These are phyloP conservation scores for Aciculoconidium aculeatum DNA, from an alignment of 805 yeast species.

Conservation along the genomic window DNA sequence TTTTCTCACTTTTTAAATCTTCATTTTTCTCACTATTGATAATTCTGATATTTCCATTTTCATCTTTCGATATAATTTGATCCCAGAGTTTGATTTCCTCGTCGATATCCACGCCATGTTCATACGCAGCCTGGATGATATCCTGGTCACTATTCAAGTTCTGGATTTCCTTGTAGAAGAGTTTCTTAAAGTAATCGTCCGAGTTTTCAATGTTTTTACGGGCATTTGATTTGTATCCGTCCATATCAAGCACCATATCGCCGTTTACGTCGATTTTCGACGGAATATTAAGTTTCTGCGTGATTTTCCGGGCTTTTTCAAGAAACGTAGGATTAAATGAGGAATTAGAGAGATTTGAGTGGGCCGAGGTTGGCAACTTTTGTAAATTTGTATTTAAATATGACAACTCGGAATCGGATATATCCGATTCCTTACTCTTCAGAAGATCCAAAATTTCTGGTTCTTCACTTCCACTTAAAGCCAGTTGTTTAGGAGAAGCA, in stretches of 20 bases:
- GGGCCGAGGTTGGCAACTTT: no score
- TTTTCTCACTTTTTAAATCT: no score
- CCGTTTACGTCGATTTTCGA: constrained; percentile 85
- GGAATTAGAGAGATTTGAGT: no score
- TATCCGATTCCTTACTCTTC: no score
- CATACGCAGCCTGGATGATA: constrained; percentile 8
- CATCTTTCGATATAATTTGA: constrained; percentile 45
- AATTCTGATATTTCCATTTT: constrained; percentile 63
- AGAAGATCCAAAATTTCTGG: constrained; percentile 6
- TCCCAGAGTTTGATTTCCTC: constrained; percentile 29
- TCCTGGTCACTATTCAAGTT: constrained; percentile 14
- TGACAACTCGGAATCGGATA: background rate
- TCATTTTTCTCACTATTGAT: constrained; percentile 21
- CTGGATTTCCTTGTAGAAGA: constrained; percentile 67
- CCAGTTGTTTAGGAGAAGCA: constrained; percentile 28
- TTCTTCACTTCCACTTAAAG: constrained; percentile 10
- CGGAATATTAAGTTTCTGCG: constrained; percentile 76
- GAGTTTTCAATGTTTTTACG: constrained; percentile 70
- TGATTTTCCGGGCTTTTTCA: constrained; percentile 56
- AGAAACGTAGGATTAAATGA: no score
- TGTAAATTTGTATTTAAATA: no score
- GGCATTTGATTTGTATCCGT: constrained; percentile 83
- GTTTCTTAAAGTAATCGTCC: constrained; percentile 66
- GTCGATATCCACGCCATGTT: constrained; percentile 9
- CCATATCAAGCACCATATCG: constrained; percentile 85